These are phyloP conservation scores for Lasiodiplodia citricola DNA, from an alignment of 2,329 filamentous ascomycete genomes.

Conservation along the genomic window DNA sequence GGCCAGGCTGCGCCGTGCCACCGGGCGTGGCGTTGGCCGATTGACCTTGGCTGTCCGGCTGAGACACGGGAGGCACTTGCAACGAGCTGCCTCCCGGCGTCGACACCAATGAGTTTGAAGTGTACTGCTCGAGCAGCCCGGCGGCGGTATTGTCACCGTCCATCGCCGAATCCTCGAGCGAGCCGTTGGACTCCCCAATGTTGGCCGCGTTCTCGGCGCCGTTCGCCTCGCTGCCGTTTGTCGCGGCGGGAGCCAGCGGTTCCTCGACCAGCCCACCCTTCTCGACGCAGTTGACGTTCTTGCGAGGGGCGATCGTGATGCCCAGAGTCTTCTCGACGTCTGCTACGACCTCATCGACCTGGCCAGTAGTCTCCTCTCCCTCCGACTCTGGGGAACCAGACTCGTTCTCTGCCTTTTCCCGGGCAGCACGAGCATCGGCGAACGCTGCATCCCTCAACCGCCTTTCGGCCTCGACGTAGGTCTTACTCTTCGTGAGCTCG, in stretches of 20 bases:
- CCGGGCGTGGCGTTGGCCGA: slow-evolving; percentile 58
- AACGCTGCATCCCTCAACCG: slow-evolving; percentile 72
- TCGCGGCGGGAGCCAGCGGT: slow-evolving; percentile 34
- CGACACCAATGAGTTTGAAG: slow-evolving; percentile 64
- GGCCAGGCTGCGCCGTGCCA: slow-evolving; percentile 1
- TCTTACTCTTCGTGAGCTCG: slow-evolving; percentile 72
- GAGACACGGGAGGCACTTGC: slow-evolving; percentile 59
- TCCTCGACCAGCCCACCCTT: slow-evolving; percentile 75
- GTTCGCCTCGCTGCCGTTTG: slow-evolving; percentile 34
- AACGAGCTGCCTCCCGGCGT: slow-evolving; percentile 65
- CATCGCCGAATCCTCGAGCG: slow-evolving; percentile 30
- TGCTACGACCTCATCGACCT: slow-evolving; percentile 74
- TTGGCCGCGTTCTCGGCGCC: background rate
- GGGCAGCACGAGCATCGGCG: slow-evolving; percentile 53
- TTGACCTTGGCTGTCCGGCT: slow-evolving; percentile 53
- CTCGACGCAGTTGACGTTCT: slow-evolving; percentile 72
- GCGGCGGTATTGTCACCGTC: slow-evolving; percentile 55
- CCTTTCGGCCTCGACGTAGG: slow-evolving; percentile 75
- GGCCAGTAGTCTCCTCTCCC: slow-evolving; percentile 41
- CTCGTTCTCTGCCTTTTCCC: slow-evolving; percentile 53
- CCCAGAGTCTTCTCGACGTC: slow-evolving; percentile 76
- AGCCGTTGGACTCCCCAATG: slow-evolving; percentile 31
- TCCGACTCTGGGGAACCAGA: slow-evolving; percentile 14
- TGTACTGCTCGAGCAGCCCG: slow-evolving; percentile 71
- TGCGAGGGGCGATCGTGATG: slow-evolving; percentile 67